Conservation (phyloP, 2,329 filamentous ascomycete species). For the Aspergillus awamori region DNA sequence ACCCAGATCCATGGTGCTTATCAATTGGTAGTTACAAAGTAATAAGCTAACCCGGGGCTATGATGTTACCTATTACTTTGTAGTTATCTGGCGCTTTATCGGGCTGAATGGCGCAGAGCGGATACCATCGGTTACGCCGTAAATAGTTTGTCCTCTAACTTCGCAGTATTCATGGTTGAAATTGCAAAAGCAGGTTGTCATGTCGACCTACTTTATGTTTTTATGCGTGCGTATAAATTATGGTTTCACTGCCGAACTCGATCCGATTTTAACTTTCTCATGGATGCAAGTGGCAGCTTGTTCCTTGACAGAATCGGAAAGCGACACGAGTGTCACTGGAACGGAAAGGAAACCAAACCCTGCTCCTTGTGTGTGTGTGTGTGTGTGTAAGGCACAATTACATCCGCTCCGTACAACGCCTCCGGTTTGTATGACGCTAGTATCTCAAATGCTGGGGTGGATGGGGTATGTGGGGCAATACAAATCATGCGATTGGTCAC, state of each 20-base stretch:
- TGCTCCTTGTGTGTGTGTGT: no score
- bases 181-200: neutral
- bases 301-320: conserved; percentile 3
- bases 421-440: conserved; percentile 16
- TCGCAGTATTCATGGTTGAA: neutral
- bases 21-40: neutral
- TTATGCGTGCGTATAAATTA: neutral
- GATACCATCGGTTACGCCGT: neutral
- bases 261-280: neutral
- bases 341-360: neutral
- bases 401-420: neutral
- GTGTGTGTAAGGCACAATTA: neutral
- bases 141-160: no score
- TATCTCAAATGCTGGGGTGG: conserved; percentile 19
- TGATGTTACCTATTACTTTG: neutral
- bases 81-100: neutral
- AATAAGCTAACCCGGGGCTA: neutral
- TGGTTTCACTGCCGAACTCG: neutral
- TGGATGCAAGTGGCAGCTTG: neutral
- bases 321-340: neutral
- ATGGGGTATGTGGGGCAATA: conserved; percentile 14
- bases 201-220: no score
- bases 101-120: neutral
- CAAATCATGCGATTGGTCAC: conserved; percentile 22
- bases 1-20: conserved; percentile 3